Conservation (phyloP, 257 asterid species). For the Eucommia ulmoides region DNA sequence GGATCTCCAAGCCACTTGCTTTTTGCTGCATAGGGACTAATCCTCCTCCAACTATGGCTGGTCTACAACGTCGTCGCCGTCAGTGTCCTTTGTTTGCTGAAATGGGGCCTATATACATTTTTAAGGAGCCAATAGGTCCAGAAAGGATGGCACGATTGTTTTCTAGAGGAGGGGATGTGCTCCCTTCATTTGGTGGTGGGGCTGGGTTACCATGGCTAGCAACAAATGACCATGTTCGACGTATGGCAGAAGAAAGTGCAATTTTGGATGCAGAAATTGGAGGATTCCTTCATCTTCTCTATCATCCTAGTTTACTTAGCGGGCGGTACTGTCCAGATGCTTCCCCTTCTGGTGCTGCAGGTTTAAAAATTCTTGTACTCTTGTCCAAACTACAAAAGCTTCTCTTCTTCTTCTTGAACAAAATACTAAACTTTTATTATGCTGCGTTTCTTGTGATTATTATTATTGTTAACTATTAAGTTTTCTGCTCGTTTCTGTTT, state of each 20-base stretch:
- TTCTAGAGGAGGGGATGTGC: constrained; percentile 84
- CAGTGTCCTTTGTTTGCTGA: constrained; percentile 98
- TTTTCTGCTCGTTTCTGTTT: too few relatives aligned
- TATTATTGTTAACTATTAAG: too few relatives aligned
- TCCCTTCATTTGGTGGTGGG: constrained; percentile 87
- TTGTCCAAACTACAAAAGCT: too few relatives aligned
- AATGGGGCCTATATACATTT: constrained; percentile 93
- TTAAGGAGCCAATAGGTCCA: constrained; percentile 86
- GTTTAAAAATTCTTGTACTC: constrained; percentile 28
- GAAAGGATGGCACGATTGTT: constrained; percentile 79
- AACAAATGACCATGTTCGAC: constrained; percentile 49
- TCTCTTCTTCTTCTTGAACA: too few relatives aligned
- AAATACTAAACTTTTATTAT: too few relatives aligned
- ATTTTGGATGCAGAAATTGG: constrained; percentile 71
- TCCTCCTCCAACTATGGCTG: constrained; percentile 99
- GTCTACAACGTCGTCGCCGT: constrained; percentile 95
- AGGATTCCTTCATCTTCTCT: constrained; percentile 80
- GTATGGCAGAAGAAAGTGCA: constrained; percentile 61
- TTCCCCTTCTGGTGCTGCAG: constrained; percentile 94
- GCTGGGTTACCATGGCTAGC: constrained; percentile 91
- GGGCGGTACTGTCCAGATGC: constrained; percentile 98
- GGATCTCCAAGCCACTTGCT: constrained; percentile 96
- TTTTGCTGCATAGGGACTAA: constrained; percentile 98
- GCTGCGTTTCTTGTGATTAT: too few relatives aligned
- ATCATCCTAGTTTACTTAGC: constrained; percentile 84